Evolutionary conservation across 1,284 basidiomycete species (phyloP).

Genomic region (Malassezia pachydermatis): DNA sequence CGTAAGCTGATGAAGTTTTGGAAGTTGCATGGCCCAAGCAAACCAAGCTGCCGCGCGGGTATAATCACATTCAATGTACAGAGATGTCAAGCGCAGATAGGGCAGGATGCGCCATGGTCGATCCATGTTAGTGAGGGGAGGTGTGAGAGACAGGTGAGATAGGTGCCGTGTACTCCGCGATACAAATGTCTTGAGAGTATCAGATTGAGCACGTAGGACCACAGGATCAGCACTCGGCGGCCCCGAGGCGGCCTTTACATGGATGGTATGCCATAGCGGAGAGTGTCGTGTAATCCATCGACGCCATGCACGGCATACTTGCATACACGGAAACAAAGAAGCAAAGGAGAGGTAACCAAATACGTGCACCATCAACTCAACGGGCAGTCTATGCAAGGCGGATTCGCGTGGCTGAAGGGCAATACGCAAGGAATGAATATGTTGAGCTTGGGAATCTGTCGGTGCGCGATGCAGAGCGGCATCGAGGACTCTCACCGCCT

Average conservation of each 20-base stretch:
- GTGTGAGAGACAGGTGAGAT: neutral
- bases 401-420: neutral
- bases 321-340: neutral
- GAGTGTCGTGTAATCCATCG: neutral
- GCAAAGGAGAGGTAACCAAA: conserved; percentile 1
- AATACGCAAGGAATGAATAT: no score
- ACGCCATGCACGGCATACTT: conserved; percentile 11
- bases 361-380: conserved; percentile 5
- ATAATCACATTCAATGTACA: conserved; percentile 1
- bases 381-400: neutral
- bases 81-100: conserved; percentile 1
- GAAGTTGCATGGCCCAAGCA: neutral
- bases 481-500: conserved; percentile 6
- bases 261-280: conserved; percentile 11
- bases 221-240: neutral
- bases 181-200: neutral
- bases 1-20: neutral
- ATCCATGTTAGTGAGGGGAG: conserved; percentile 5
- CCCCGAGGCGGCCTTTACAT: neutral
- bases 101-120: neutral
- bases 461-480: neutral
- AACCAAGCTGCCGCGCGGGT: conserved; percentile 3
- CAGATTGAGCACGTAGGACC: neutral
- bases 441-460: neutral
- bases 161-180: conserved; percentile 2